Base-by-base conservation (phyloP, 176 grass and related monocot species). In the Hsuehochloa calcarea region DNA sequence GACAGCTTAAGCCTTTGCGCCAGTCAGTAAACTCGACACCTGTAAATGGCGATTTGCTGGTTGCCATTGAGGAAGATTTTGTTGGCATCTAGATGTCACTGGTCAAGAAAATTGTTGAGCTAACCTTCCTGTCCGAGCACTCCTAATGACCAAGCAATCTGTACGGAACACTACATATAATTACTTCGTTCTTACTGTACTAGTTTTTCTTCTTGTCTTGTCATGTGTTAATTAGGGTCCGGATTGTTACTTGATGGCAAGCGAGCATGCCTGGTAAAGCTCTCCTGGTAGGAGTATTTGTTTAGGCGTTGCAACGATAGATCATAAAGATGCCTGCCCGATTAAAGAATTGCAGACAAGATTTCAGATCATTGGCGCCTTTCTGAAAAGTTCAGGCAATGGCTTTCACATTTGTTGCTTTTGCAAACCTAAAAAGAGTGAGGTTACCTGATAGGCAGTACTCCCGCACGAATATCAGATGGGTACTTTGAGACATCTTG, bases 341-440 rank as follows among this genome's bases (percentile, higher is more conserved):
- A 39, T 27, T 49, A 58, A 66, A 82, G 17, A 58, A 78, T 40
- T 19, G 16, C 55, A 71, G 64, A 80, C 77, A 85, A 12, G 71
- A 77, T 77, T 82, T 73, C 67, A 82, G 66, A 87, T 83, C 65
- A 60, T 50, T 47, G 47, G 8, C 29, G 46, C 7, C 88, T 83
- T 90, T 73, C 17, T 3, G 15, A 68, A 87, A 87, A 87, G 85
- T 65, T 60, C 38, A 38, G 65, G 27, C 54, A 31, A 54, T 55
- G 71, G 78, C 71, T 90, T 90, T 86, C 79, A 72, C 84, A 72
- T 78, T 62, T 66, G 15, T 6, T 86, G 75, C 22, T 61, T 81
- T 81, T 64, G 47, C 16, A 7, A 55, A 27, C 25, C 29, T 14
- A 11, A 80, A 46, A 47, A 10, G 68, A 12, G 27, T 12, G 20